These are phyloP conservation scores for Arctium lappa DNA, from an alignment of 129 eudicot species.

Conservation along the genomic window DNA sequence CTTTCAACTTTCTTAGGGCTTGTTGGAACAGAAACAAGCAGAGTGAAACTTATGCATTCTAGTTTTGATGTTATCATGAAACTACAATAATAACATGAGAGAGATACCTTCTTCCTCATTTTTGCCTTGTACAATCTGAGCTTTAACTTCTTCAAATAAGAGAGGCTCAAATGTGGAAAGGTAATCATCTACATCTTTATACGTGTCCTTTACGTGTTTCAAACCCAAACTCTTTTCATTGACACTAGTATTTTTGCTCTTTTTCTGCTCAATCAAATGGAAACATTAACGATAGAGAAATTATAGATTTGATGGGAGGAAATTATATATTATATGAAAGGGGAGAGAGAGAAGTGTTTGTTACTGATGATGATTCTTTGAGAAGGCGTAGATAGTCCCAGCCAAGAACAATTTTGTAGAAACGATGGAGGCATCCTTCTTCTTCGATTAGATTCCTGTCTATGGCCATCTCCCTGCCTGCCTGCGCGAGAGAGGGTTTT, in stretches of 20 bases:
- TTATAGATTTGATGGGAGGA: no score
- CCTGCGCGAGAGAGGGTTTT: background rate
- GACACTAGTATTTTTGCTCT: conserved; percentile 3
- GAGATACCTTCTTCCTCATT: conserved; percentile 61
- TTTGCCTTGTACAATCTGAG: conserved; percentile 59
- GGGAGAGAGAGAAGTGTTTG: background rate
- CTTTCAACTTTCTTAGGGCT: no score
- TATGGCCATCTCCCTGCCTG: conserved; percentile 48
- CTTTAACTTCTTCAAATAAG: conserved; percentile 92
- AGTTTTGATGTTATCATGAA: background rate
- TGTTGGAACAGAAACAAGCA: no score
- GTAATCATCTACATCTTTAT: conserved; percentile 71
- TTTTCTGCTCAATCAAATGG: conserved; percentile 25
- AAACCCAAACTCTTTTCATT: conserved; percentile 44
- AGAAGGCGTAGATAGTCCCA: conserved; percentile 73
- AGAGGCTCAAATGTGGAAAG: conserved; percentile 80
- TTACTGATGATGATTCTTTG: conserved; percentile 41
- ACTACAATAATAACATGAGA: background rate
- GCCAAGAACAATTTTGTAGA: conserved; percentile 77
- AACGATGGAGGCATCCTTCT: conserved; percentile 57
- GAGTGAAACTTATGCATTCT: no score
- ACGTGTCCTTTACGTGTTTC: conserved; percentile 66
- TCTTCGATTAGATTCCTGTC: conserved; percentile 58
- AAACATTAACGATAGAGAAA: background rate
- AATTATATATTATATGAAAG: background rate